Evolutionary conservation across 139 green algal genomes (phyloP).

Genomic region (Trebouxia sp.): DNA sequence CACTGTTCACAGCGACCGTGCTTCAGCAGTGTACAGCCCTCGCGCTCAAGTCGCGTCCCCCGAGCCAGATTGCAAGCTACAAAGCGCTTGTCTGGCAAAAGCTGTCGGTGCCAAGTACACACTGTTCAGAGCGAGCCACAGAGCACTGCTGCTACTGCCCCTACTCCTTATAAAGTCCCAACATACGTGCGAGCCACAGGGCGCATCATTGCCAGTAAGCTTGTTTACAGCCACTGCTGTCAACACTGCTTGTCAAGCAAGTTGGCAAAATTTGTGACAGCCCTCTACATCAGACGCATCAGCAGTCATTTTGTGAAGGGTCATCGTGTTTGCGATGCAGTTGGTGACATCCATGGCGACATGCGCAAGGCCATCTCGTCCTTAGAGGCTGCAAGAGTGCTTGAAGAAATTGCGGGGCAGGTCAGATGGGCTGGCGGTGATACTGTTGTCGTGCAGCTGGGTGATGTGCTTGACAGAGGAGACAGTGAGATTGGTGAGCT

Average conservation of each 20-base stretch:
- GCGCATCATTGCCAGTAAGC: slow-evolving; percentile 77
- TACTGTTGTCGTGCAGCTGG: slow-evolving; percentile 88
- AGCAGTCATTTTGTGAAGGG: too few species aligned
- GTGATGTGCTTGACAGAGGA: slow-evolving; percentile 89
- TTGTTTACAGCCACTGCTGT: too few species aligned
- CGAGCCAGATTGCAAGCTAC: too few species aligned
- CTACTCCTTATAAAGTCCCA: slow-evolving; percentile 38
- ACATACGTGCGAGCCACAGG: slow-evolving; percentile 74
- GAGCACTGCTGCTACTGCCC: not conserved
- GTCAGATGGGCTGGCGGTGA: slow-evolving; percentile 77
- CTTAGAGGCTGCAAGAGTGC: slow-evolving; percentile 73
- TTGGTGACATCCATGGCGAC: slow-evolving; percentile 93
- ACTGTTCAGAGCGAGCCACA: slow-evolving; percentile 8
- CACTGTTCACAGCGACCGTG: too few species aligned
- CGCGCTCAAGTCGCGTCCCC: too few species aligned
- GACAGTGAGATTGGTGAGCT: slow-evolving; percentile 83
- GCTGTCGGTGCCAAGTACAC: slow-evolving; percentile 6
- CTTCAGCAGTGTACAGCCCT: too few species aligned
- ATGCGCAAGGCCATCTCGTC: slow-evolving; percentile 75
- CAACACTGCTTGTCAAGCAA: too few species aligned
- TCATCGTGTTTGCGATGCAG: too few species aligned
- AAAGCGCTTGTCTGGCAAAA: too few species aligned
- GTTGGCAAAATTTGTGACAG: too few species aligned
- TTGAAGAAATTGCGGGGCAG: slow-evolving; percentile 51
- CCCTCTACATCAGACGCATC: too few species aligned